phyloP scores from a whole-genome alignment of 345 rosid species.

The Atalantia buxifolia region DNA sequence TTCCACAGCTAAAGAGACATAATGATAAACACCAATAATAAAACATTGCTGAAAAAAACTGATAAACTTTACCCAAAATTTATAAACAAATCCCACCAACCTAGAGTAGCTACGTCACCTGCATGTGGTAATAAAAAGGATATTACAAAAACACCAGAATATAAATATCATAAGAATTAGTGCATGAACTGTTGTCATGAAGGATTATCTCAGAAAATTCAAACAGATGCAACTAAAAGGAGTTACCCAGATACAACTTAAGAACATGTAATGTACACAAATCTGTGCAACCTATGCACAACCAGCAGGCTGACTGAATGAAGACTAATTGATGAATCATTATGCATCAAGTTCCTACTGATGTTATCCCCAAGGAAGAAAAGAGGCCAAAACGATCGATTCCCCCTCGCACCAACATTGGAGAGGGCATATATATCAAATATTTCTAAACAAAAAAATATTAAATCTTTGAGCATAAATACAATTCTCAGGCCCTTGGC shows the following conservation, averaged over 20 bases:
- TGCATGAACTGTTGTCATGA: background rate
- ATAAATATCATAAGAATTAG: background rate
- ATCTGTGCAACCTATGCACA: background rate
- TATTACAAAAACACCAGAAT: conserved; percentile 4
- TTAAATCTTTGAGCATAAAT: background rate
- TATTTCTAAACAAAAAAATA: background rate
- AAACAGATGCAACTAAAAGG: background rate
- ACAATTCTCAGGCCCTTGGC: background rate
- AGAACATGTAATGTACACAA: background rate
- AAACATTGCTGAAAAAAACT: conserved; percentile 6
- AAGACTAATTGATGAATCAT: background rate
- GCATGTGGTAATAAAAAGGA: conserved; percentile 14
- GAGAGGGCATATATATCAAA: background rate
- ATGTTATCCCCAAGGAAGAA: background rate
- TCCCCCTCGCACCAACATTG: background rate
- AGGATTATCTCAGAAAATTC: background rate
- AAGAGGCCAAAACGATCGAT: background rate
- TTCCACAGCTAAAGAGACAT: background rate
- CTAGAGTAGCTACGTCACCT: conserved; percentile 84
- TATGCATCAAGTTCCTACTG: background rate
- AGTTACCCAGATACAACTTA: background rate
- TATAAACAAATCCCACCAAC: conserved; percentile 97
- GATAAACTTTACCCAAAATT: conserved; percentile 62
- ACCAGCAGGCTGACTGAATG: background rate
- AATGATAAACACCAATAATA: background rate